Conservation (phyloP, 352 stramenopile species). For the Nothophytophthora sp. region DNA sequence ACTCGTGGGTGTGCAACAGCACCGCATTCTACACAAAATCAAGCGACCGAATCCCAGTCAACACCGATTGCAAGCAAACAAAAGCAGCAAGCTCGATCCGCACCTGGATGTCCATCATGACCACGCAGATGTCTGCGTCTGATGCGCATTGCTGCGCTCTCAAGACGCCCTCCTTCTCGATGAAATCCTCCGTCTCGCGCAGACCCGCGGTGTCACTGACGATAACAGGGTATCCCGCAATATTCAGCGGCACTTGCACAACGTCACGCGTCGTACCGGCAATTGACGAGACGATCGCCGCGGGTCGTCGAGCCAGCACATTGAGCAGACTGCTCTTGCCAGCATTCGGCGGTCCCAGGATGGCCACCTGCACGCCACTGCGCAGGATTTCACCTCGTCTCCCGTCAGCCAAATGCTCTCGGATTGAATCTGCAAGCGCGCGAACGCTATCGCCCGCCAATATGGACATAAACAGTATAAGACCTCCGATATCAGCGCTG, state of each 20-base stretch:
- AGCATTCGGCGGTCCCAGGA: constrained; percentile 91
- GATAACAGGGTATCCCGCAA: constrained; percentile 94
- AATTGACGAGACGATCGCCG: constrained; percentile 96
- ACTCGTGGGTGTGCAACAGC: constrained; percentile 44
- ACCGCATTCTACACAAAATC: constrained; percentile 34
- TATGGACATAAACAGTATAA: neutral
- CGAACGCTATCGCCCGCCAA: constrained; percentile 34
- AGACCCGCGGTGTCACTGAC: constrained; percentile 97
- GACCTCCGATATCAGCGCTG: neutral
- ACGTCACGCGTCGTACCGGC: constrained; percentile 98
- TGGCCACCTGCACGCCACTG: constrained; percentile 87
- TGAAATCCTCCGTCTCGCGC: constrained; percentile 76
- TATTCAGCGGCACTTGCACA: constrained; percentile 94
- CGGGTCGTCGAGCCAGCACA: constrained; percentile 91
- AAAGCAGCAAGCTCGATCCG: too few relatives aligned
- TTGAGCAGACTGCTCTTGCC: constrained; percentile 94
- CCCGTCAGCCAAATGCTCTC: constrained; percentile 76
- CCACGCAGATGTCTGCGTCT: constrained; percentile 73
- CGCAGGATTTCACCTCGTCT: constrained; percentile 92
- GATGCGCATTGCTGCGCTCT: constrained; percentile 68
- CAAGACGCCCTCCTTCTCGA: constrained; percentile 79
- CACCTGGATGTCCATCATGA: constrained; percentile 86
- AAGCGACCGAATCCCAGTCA: neutral
- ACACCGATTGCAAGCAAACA: neutral
- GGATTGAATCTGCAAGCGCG: constrained; percentile 66